phyloP scores from a whole-genome alignment of 2,329 filamentous ascomycete genomes.

The Pseudogymnoascus sp. region DNA sequence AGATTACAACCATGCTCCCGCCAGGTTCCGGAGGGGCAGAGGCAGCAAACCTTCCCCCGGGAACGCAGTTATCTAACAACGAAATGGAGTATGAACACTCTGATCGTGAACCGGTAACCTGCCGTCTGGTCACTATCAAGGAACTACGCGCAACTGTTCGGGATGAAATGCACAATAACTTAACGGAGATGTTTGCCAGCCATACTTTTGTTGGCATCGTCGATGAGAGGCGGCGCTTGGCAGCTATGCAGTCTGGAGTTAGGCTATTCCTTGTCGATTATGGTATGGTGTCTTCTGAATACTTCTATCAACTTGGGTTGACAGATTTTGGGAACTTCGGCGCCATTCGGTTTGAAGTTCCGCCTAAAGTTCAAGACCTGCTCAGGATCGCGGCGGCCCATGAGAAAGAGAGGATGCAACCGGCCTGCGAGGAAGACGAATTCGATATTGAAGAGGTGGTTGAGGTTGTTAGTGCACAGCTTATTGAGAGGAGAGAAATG shows the following conservation, averaged over 20 bases:
- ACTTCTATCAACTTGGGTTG: conserved; percentile 91
- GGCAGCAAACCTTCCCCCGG: conserved; percentile 23
- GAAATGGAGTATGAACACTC: conserved; percentile 63
- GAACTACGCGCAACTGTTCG: conserved; percentile 75
- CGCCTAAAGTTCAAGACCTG: conserved; percentile 63
- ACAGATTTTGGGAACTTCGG: conserved; percentile 97
- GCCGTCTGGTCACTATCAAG: conserved; percentile 77
- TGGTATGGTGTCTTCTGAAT: conserved; percentile 76
- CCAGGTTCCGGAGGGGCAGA: conserved; percentile 32
- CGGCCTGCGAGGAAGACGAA: conserved; percentile 35
- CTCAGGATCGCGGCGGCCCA: conserved; percentile 65
- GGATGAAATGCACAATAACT: conserved; percentile 70
- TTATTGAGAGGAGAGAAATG: conserved; percentile 77
- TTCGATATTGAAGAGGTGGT: conserved; percentile 62
- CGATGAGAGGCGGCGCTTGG: conserved; percentile 77
- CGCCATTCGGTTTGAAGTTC: conserved; percentile 68
- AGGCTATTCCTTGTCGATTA: conserved; percentile 93
- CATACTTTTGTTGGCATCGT: conserved; percentile 93
- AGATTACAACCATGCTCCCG: conserved; percentile 95
- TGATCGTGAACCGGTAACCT: conserved; percentile 61
- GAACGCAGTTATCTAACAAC: conserved; percentile 32
- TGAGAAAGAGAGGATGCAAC: conserved; percentile 48
- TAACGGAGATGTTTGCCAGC: conserved; percentile 79
- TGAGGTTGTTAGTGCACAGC: conserved; percentile 55
- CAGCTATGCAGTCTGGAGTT: conserved; percentile 87